phyloP scores from a whole-genome alignment of 192 early-diverging fungal genomes.

The Blastocladiella britannica region DNA sequence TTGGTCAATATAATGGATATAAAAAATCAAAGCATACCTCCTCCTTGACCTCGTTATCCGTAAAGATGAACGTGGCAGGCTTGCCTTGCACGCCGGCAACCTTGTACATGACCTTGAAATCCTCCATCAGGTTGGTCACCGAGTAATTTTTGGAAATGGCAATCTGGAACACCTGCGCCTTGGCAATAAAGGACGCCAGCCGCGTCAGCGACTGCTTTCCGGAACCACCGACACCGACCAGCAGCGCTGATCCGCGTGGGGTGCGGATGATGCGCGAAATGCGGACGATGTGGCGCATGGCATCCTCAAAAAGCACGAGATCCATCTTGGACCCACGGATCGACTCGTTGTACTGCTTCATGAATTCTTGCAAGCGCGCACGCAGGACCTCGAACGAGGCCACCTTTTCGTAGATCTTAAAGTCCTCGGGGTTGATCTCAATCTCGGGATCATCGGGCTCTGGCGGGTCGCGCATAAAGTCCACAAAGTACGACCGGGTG shows the following conservation, averaged over 20 bases:
- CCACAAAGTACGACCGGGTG: slow-evolving; percentile 87
- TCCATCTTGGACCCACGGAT: slow-evolving; percentile 18
- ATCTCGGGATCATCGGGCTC: background rate
- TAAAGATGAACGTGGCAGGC: slow-evolving; percentile 91
- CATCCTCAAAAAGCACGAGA: slow-evolving; percentile 92
- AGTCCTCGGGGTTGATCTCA: slow-evolving; percentile 24
- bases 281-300: slow-evolving; percentile 86
- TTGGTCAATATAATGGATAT: too few species aligned
- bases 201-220: slow-evolving; percentile 96
- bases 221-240: slow-evolving; percentile 91
- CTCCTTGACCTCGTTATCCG: slow-evolving; percentile 93
- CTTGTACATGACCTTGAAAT: slow-evolving; percentile 68
- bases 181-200: slow-evolving; percentile 99
- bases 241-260: slow-evolving; percentile 85
- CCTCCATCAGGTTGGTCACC: slow-evolving; percentile 92
- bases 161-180: slow-evolving; percentile 82
- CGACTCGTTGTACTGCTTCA: slow-evolving; percentile 95
- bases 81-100: slow-evolving; percentile 90
- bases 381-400: slow-evolving; percentile 75
- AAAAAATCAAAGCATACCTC: too few species aligned
- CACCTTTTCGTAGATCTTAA: slow-evolving; percentile 67
- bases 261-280: slow-evolving; percentile 97
- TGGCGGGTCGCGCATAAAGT: slow-evolving; percentile 72
- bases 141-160: slow-evolving; percentile 91
- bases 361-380: slow-evolving; percentile 89